These are phyloP conservation scores for Mucor circinelloides DNA, from an alignment of 371 early-diverging fungal species.

Conservation along the genomic window DNA sequence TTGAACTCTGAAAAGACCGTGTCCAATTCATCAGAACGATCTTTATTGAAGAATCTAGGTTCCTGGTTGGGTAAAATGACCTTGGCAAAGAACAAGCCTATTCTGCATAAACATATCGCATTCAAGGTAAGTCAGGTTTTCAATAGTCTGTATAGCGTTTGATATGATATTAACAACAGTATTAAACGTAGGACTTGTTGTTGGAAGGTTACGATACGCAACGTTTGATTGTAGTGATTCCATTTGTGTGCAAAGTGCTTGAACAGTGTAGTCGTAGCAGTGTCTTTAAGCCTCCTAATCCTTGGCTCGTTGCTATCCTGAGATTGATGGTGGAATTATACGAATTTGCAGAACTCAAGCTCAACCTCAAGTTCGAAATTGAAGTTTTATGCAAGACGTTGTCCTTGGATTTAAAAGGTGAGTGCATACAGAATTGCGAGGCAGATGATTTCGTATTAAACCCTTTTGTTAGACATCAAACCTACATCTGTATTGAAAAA, in stretches of 20 bases:
- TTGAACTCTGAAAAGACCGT: conserved; percentile 92
- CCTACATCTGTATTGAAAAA: conserved; percentile 76
- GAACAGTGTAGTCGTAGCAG: conserved; percentile 82
- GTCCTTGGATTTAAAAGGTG: conserved; percentile 74
- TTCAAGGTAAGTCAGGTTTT: conserved; percentile 73
- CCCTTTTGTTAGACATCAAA: conserved; percentile 49
- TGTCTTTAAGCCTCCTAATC: conserved; percentile 95
- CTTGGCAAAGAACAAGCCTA: conserved; percentile 88
- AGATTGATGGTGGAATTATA: conserved; percentile 90
- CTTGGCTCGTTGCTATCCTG: conserved; percentile 97
- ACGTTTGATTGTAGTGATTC: conserved; percentile 91
- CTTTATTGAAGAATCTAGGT: conserved; percentile 91
- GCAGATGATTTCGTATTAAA: background rate
- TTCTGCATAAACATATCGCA: conserved; percentile 88
- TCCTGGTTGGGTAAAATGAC: conserved; percentile 96
- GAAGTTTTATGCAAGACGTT: conserved; percentile 94
- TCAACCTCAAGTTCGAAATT: conserved; percentile 94
- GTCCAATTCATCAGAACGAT: conserved; percentile 83
- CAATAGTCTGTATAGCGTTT: background rate
- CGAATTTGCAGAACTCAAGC: conserved; percentile 87
- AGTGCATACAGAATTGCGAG: background rate
- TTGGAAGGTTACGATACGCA: conserved; percentile 88
- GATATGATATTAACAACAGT: background rate
- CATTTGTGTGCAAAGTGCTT: conserved; percentile 96
- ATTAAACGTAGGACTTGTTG: conserved; percentile 67